phyloP scores from a whole-genome alignment of 495 filamentous ascomycete species.

The Penicillium paradoxum region DNA sequence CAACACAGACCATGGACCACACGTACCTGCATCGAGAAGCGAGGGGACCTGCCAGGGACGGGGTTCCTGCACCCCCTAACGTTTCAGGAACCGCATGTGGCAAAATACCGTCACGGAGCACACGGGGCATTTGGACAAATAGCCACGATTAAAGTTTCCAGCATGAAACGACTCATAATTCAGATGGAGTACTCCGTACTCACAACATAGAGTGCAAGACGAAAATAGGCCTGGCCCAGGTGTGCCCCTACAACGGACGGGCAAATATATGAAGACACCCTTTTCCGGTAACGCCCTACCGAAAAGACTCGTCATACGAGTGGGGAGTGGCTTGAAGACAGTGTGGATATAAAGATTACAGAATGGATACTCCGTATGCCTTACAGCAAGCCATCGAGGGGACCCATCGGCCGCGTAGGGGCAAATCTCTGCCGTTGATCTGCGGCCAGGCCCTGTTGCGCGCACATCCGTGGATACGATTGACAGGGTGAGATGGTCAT shows the following conservation, averaged over 20 bases:
- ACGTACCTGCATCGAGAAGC: too few relatives aligned
- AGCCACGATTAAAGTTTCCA: not conserved
- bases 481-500: not conserved
- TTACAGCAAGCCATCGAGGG: conserved; percentile 2
- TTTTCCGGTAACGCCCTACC: not conserved
- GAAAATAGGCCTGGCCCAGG: too few relatives aligned
- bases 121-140: not conserved
- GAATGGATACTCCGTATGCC: not conserved
- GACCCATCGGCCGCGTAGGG: conserved; percentile 6
- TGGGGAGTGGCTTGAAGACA: not conserved
- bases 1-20: too few relatives aligned
- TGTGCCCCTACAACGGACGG: not conserved
- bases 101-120: too few relatives aligned
- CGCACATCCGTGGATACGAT: conserved; percentile 7
- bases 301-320: conserved; percentile 6
- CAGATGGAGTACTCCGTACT: too few relatives aligned
- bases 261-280: not conserved
- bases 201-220: too few relatives aligned
- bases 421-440: conserved; percentile 8
- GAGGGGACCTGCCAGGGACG: not conserved
- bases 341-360: not conserved
- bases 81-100: not conserved
- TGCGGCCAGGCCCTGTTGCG: conserved; percentile 6
- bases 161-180: too few relatives aligned
- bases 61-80: conserved; percentile 1